Base-by-base conservation (phyloP, 768 basidiomycete species). In the Amanita thiersii region DNA sequence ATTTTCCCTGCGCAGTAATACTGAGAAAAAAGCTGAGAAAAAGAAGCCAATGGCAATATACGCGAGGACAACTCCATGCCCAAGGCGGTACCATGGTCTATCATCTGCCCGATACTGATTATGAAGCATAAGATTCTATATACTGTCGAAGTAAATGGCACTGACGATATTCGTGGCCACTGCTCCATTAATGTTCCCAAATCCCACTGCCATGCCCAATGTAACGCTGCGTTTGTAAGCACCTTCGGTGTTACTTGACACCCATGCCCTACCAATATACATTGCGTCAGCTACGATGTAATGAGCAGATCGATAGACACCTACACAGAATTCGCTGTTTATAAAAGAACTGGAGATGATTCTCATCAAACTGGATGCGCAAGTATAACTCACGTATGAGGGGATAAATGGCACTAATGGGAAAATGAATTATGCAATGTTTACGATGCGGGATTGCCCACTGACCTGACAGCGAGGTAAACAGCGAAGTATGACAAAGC, bases 171-270 rank as follows among this genome's bases (percentile, higher is more conserved):
- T 83, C 15, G 77, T 71, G 5, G 75, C 68, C 8, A 84, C 72
- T 10, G 79, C 81, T 8, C 81, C 83, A 48, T 84, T 81, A 24
- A 83, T 61, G 52, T 82, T 84, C 6, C 79, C 81, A 56, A 64
- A 64, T 32, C 81, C 80, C 46, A 84, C 81, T 2, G 79, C 77
- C 71, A 84, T 76, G 1, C 73, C 82, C 3, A 86, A 65, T 2
- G 77, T 77, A 8, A 80, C 75, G 37, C 75, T 74, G 6, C 84
- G 76, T 56, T 86, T 86, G 55, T 83, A 86, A 2, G 79, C 68
- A 0, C 85, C 82, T 53, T 86, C 85, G 29, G 78, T 68, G 45
- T 84, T 86, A 40, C 78, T 71, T 12, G 78, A 77, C 12, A 82
- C 72, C 82, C 82, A 87, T 21, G 82, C 78, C 3, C 79, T 76